A percentile compares a stretch with the other conserved stretches of the same genome.
phyloP scores from a whole-genome alignment of 768 basidiomycete species.

The Lactifluus volemus region DNA sequence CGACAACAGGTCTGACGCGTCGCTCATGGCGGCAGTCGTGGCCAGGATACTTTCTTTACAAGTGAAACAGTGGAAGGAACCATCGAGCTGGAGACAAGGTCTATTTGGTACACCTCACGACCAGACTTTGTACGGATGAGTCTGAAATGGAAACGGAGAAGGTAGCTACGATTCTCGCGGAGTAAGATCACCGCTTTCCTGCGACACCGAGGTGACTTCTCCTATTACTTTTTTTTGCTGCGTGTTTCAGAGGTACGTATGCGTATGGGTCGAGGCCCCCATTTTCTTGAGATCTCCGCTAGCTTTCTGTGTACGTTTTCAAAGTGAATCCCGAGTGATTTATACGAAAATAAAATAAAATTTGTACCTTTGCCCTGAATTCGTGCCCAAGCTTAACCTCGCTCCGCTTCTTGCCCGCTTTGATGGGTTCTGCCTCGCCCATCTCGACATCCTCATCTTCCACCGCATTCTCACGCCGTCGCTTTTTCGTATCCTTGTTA shows the following conservation, averaged over 20 bases:
- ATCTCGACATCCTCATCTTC: slow-evolving; percentile 61
- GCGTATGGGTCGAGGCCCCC: slow-evolving; percentile 87
- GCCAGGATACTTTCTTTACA: slow-evolving; percentile 39
- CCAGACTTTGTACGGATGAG: slow-evolving; percentile 52
- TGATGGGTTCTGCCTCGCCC: slow-evolving; percentile 53
- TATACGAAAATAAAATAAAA: too few relatives aligned
- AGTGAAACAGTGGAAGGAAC: slow-evolving; percentile 46
- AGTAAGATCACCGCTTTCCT: slow-evolving; percentile 43
- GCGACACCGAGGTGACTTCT: slow-evolving; percentile 47
- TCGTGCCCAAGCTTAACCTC: slow-evolving; percentile 67
- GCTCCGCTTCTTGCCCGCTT: slow-evolving; percentile 39
- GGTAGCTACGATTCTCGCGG: too few relatives aligned
- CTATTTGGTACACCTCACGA: slow-evolving; percentile 70
- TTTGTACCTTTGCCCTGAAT: slow-evolving; percentile 88
- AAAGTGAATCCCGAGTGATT: not conserved
- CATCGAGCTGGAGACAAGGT: slow-evolving; percentile 51
- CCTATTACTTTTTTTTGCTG: slow-evolving; percentile 54
- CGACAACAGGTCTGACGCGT: slow-evolving; percentile 70
- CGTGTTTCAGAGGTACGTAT: slow-evolving; percentile 78
- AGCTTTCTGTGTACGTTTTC: slow-evolving; percentile 55
- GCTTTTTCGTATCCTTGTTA: slow-evolving; percentile 95
- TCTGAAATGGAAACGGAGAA: not conserved
- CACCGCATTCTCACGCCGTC: slow-evolving; percentile 60
- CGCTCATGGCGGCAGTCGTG: slow-evolving; percentile 46
- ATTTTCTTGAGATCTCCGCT: slow-evolving; percentile 90